These are phyloP conservation scores for Aquilaria malaccensis DNA, from an alignment of 345 rosid genomes.

Conservation along the genomic window DNA sequence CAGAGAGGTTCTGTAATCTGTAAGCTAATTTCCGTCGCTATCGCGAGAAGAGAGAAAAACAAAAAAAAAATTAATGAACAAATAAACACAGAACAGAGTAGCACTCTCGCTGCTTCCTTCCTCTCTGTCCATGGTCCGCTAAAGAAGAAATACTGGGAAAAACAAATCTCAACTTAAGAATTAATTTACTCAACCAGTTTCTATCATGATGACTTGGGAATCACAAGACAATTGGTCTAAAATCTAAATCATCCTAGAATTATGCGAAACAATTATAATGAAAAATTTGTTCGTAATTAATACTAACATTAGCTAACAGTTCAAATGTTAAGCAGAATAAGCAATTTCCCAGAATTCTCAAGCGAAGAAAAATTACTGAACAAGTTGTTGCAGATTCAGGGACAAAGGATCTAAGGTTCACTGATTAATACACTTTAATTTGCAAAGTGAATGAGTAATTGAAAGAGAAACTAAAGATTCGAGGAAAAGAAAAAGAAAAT, in stretches of 20 bases:
- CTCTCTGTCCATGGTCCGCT: constrained; percentile 1
- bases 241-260: constrained; percentile 2
- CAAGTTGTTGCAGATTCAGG: too few species aligned
- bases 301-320: too few species aligned
- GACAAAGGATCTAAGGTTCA: too few species aligned
- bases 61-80: constrained; percentile 14
- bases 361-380: too few species aligned
- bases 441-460: too few species aligned
- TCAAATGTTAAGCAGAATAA: too few species aligned
- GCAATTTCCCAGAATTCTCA: too few species aligned
- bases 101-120: constrained; percentile 11
- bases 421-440: too few species aligned
- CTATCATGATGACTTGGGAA: background rate
- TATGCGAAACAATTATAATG: background rate
- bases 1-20: too few species aligned
- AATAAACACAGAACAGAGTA: constrained; percentile 11
- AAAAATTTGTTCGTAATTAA: too few species aligned
- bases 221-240: background rate
- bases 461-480: too few species aligned
- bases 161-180: background rate
- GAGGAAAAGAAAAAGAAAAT: too few species aligned
- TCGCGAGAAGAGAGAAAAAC: constrained; percentile 26
- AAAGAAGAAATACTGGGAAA: constrained; percentile 5
- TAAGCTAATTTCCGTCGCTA: constrained; percentile 28
- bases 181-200: constrained; percentile 16